Conservation (phyloP, 2,329 filamentous ascomycete genomes). For the Onygenales sp. region DNA sequence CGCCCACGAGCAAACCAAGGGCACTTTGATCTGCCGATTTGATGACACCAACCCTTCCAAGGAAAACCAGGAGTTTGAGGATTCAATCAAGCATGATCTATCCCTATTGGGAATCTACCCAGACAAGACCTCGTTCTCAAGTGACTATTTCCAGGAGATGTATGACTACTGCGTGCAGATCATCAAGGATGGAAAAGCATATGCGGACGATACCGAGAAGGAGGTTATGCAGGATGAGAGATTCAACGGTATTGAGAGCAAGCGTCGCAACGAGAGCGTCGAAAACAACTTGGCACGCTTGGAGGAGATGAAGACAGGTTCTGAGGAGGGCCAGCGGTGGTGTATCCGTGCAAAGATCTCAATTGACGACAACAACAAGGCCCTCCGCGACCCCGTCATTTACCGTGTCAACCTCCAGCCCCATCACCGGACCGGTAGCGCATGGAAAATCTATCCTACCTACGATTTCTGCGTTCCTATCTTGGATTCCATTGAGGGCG, state of each 20-base stretch:
- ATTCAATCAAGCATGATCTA: slow-evolving; percentile 86
- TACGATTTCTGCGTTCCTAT: slow-evolving; percentile 59
- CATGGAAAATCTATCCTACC: slow-evolving; percentile 59
- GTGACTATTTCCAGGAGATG: slow-evolving; percentile 88
- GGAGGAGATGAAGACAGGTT: slow-evolving; percentile 85
- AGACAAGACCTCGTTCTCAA: slow-evolving; percentile 79
- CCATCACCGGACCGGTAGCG: slow-evolving; percentile 54
- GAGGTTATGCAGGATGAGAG: slow-evolving; percentile 80
- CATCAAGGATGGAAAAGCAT: slow-evolving; percentile 79
- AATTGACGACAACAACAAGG: slow-evolving; percentile 85
- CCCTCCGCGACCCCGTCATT: slow-evolving; percentile 92
- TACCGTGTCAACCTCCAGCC: slow-evolving; percentile 75
- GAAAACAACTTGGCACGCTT: slow-evolving; percentile 83
- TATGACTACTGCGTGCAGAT: slow-evolving; percentile 77
- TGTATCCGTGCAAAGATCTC: slow-evolving; percentile 95
- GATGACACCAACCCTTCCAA: slow-evolving; percentile 97
- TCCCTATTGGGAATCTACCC: slow-evolving; percentile 85
- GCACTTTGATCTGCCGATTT: slow-evolving; percentile 82
- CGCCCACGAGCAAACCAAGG: slow-evolving; percentile 84
- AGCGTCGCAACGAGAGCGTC: slow-evolving; percentile 64
- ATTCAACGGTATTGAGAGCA: slow-evolving; percentile 73
- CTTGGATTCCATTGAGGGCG: slow-evolving; percentile 53
- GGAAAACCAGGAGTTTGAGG: slow-evolving; percentile 93
- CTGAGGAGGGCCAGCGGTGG: slow-evolving; percentile 68
- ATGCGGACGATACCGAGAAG: slow-evolving; percentile 88